phyloP scores from a whole-genome alignment of 192 early-diverging fungal genomes.

The Coemansia sp. region DNA sequence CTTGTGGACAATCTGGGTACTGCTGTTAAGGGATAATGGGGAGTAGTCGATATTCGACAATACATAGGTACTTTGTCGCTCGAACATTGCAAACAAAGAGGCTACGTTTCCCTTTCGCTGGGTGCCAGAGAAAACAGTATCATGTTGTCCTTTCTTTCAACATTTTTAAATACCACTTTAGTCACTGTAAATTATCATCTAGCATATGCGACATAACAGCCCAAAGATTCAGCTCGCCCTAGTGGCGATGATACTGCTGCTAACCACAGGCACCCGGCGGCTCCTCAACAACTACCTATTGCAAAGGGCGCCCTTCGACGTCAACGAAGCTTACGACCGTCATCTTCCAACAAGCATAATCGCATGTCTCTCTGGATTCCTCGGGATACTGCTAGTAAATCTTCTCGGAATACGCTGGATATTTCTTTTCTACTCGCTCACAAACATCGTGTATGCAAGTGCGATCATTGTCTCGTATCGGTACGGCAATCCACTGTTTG shows the following conservation, averaged over 20 bases:
- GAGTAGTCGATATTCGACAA: no score
- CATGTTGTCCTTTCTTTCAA: no score
- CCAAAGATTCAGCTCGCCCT: conserved; percentile 27
- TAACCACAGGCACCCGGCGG: conserved; percentile 23
- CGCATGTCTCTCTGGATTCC: conserved; percentile 29
- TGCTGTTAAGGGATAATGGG: no score
- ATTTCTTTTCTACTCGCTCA: conserved; percentile 22
- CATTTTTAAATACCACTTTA: no score
- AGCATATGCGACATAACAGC: conserved; percentile 23
- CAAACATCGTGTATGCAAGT: conserved; percentile 25
- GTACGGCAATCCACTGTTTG: conserved; percentile 5
- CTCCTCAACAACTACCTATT: conserved; percentile 29
- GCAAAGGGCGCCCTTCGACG: conserved; percentile 16
- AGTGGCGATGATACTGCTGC: conserved; percentile 12
- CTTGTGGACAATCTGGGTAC: no score
- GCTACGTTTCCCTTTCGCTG: no score
- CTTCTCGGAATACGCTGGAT: conserved; percentile 25
- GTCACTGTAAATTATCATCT: not conserved
- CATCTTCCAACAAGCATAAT: conserved; percentile 33
- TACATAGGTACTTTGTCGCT: no score
- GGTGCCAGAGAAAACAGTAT: no score
- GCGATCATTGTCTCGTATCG: conserved; percentile 31
- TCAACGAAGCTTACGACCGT: conserved; percentile 22
- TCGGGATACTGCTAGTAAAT: conserved; percentile 31
- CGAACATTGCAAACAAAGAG: no score